A percentile compares a stretch with the other conserved stretches of the same genome.
These are phyloP conservation scores for Dendrocalamus sinicus DNA, from an alignment of 176 grass and related monocot genomes.

Conservation along the genomic window DNA sequence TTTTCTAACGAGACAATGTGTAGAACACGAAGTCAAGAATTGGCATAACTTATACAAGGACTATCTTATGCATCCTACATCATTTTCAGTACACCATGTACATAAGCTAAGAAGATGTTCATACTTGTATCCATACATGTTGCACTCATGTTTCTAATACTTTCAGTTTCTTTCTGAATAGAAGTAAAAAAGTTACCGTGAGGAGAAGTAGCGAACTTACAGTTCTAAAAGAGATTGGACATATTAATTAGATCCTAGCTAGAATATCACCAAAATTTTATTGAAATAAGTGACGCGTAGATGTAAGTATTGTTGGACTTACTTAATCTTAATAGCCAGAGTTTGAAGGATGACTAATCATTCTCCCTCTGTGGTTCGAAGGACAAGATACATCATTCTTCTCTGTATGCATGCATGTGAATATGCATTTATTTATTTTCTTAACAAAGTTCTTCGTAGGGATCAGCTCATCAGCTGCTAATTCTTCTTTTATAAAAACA, in stretches of 20 bases:
- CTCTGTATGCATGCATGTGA: conserved; percentile 3
- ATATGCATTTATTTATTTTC: conserved; percentile 1
- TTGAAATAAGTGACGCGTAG: not conserved
- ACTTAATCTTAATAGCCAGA: not conserved
- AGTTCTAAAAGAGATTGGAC: not conserved
- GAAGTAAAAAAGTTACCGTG: not conserved
- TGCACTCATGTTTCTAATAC: not conserved
- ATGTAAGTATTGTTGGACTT: conserved; percentile 7
- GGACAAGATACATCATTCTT: conserved; percentile 20
- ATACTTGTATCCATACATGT: not conserved
- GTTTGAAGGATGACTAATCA: conserved; percentile 35
- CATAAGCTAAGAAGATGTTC: not conserved
- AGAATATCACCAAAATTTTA: not conserved
- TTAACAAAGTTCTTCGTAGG: not conserved
- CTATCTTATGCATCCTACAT: not conserved
- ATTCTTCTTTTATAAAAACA: conserved; percentile 23
- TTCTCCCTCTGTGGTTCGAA: conserved; percentile 9
- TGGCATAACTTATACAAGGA: not conserved
- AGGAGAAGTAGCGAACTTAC: not conserved
- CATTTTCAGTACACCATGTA: conserved; percentile 9
- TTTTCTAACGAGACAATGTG: not conserved
- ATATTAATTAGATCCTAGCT: not conserved
- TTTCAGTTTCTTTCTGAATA: not conserved
- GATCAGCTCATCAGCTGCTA: not conserved
- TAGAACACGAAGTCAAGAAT: not conserved